Base-by-base conservation (phyloP, 2,329 filamentous ascomycete genomes). In the Exophiala xenobiotica region DNA sequence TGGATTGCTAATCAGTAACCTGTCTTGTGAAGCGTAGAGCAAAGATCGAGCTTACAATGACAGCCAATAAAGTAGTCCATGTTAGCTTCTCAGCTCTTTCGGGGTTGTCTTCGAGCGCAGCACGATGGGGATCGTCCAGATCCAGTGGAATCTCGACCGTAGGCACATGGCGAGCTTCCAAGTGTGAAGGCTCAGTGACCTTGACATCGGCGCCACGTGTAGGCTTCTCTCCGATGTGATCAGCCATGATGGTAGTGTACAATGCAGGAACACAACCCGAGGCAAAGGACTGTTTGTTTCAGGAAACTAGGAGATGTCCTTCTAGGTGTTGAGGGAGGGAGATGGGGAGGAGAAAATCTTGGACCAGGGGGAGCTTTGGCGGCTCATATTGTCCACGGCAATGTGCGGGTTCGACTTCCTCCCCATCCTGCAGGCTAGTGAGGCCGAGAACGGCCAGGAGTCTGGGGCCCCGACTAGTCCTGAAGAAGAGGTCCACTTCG, bases 51-150 rank as follows among this genome's bases (percentile, higher is more conserved):
- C 27, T 43, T 49, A 52, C 53, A 6, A 40, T 6, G 9, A 56
- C 46, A n/a, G 51, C 54, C 3, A 54, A 38, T 1, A 54, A 31
- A 11, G 51, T 57, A 4, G 46, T 41, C 46, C 41, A 49, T 3
- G 54, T 40, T 24, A 51, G 23, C n/a, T 12, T 44, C 27, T 49
- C 46, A 4, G 54, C 50, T 5, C 54, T 24, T 16, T 51, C 54
- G 4, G 54, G 54, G 37, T 57, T 57, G 18, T 54, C 51, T 40
- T 54, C 54, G 23, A 57, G 33, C 6, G 54, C 54, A 7, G 54
- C 54, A 11, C 49, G 39, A 37, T 57, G 51, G 5, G 54, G 54
- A 24, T 57, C 51, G 11, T 54, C 51, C 18, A 56, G 38, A 19
- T 53, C 54, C 4, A 49, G 44, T 1, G 49, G 49, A n/a, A 33